Base-by-base conservation (phyloP, 2,329 filamentous ascomycete genomes). In the Colletotrichum tofieldiae region DNA sequence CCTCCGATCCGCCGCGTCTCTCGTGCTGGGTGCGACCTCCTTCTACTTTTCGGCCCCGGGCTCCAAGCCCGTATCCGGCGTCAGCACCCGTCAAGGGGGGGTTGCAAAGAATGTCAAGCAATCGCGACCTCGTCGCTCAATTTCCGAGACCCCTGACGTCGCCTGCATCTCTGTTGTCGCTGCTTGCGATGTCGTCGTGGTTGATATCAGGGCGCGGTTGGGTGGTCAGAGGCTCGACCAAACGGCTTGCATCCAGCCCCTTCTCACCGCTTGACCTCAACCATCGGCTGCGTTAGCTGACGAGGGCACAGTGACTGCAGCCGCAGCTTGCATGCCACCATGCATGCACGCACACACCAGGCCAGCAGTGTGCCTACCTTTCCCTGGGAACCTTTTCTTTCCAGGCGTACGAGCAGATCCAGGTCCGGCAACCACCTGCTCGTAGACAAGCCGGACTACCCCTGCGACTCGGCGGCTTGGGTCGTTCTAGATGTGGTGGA, bases 191-290 rank as follows among this genome's bases (percentile, higher is more conserved):
- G 65, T 52, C 35, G 41, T 61, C 4, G 65, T 29, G 52, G 52
- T 69, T 72, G 65, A 64, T 72, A 69, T 68, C 59, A 54, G 52
- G 52, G 26, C 41, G 65, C 51, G 32, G 37, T 49, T 39, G 63
- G 68, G 49, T 67, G 61, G 71, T 66, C 62, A 64, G 59, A 56
- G 69, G n/a, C 61, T 55, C 65, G 65, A 58, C 72, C 69, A 74
- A 73, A 74, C 72, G 72, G 72, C 64, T 74, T 41, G 51, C 65
- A 69, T 60, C 69, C 72, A 65, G 64, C 37, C 59, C 60, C 59
- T 51, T 63, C 61, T 72, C 72, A 74, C 72, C 72, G 72, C 72
- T 67, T 60, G 52, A 54, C 23, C 65, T 59, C 55, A n/a, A 65
- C 32, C 56, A 64, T 39, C 41, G 64, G 59, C 66, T 72, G 66